phyloP scores from a whole-genome alignment of 352 stramenopile genomes.

The Globisporangium uncinulatum region DNA sequence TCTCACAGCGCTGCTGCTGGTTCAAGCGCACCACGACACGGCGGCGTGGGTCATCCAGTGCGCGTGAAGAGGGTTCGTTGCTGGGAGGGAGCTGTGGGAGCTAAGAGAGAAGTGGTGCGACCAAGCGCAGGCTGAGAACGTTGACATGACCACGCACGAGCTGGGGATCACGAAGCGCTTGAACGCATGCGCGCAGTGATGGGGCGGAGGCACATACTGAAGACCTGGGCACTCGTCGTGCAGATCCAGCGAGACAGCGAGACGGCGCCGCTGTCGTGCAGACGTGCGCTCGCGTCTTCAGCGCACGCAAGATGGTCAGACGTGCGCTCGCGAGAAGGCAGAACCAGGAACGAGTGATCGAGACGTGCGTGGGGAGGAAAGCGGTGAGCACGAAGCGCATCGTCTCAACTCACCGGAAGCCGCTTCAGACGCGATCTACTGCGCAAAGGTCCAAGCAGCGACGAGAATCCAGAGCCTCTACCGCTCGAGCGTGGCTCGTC shows the following conservation, averaged over 20 bases:
- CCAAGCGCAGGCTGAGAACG: constrained; percentile 28
- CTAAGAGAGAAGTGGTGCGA: constrained; percentile 21
- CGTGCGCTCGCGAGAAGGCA: constrained; percentile 28
- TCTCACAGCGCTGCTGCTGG: constrained; percentile 10
- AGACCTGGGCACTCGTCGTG: constrained; percentile 33
- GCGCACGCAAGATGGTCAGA: constrained; percentile 27
- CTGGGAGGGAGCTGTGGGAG: constrained; percentile 16
- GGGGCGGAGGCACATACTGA: constrained; percentile 20
- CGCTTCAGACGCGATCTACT: constrained; percentile 1
- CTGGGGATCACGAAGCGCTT: constrained; percentile 27
- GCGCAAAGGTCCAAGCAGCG: constrained; percentile 11
- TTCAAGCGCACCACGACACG: constrained; percentile 23
- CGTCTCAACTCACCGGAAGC: constrained; percentile 19
- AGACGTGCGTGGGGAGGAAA: constrained; percentile 27
- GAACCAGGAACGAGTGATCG: constrained; percentile 35
- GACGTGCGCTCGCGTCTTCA: constrained; percentile 27
- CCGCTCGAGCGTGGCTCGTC: constrained; percentile 23
- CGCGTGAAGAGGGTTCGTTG: constrained; percentile 26
- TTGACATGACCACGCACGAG: constrained; percentile 30
- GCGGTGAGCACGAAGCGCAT: constrained; percentile 9
- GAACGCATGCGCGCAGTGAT: constrained; percentile 29
- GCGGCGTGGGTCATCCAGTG: constrained; percentile 40
- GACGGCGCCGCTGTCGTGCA: constrained; percentile 25
- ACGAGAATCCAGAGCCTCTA: constrained; percentile 38
- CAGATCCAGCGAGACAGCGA: constrained; percentile 25